Evolutionary conservation across 768 basidiomycete species (phyloP), one percentile per base, ranked within the genome.

Genomic region (Hericium rajendrae): DNA sequence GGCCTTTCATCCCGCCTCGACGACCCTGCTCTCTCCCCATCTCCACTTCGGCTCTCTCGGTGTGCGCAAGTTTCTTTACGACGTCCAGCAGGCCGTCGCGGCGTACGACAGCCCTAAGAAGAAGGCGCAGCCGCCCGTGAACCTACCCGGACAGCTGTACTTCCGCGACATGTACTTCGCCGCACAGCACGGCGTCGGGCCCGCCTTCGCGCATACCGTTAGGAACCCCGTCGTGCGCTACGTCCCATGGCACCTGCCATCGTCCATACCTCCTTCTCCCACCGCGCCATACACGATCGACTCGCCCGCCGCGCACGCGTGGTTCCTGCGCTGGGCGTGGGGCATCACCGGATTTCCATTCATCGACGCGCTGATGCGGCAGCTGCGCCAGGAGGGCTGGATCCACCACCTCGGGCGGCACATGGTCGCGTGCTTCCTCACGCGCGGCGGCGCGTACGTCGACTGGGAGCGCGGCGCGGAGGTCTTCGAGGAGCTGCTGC

Each of bases 381-480:
- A 55, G 38, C 57, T 57, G 60, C 32, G 56, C 38, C 52, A 38
- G 16, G 59, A 55, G 46, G 61, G 56, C 52, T 59, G 65, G 57
- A 55, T 61, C 54, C 63, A 66, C 65, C 59, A 62, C 61, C 62
- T 59, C 55, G 59, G 60, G 62, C 62, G 65, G 62, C 62, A 58
- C 63, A 57, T 57, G 49, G 70, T 66, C 67, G 69, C 70, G 57
- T 65, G 57, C 62, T 61, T 60, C 64, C 68, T 62, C 28, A 53
- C 54, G 56, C 63, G 61, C 60, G 63, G 68, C 54, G 65, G 65
- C 61, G 65, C 65, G 62, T 60, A 70, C 64, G 50, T 62, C 55
- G 58, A 56, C 57, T 69, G 58, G 65, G 67, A 62, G 58, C 55
- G 51, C 60, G 60, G 62, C 59, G 59, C 51, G 59, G 57, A 59